phyloP scores from a whole-genome alignment of 2,329 filamentous ascomycete genomes.

The Clonostachys chloroleuca region DNA sequence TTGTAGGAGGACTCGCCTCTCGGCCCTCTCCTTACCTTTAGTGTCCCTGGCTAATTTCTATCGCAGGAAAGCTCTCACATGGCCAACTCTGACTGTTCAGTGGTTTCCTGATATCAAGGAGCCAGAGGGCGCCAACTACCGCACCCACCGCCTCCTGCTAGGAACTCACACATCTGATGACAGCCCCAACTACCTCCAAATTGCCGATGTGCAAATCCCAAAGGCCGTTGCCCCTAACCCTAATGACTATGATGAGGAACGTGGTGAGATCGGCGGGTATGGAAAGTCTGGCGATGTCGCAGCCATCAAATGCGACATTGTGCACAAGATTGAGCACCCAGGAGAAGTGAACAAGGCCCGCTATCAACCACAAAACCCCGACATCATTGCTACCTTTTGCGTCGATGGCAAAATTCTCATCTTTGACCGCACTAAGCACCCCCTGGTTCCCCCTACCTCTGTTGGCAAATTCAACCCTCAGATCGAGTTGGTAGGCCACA shows the following conservation, averaged over 20 bases:
- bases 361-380: constrained; percentile 95
- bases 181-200: constrained; percentile 86
- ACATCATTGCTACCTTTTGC: constrained; percentile 91
- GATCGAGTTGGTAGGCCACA: constrained; percentile 81
- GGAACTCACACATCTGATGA: constrained; percentile 91
- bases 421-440: constrained; percentile 95
- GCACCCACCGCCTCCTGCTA: constrained; percentile 82
- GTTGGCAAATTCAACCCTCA: constrained; percentile 70
- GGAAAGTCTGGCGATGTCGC: constrained; percentile 68
- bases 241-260: constrained; percentile 85
- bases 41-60: constrained; percentile 5
- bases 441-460: constrained; percentile 58
- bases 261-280: constrained; percentile 91
- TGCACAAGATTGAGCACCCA: constrained; percentile 94
- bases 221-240: constrained; percentile 71
- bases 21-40: neutral
- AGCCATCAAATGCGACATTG: constrained; percentile 81
- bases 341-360: constrained; percentile 98
- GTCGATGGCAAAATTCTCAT: constrained; percentile 84
- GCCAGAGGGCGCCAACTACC: constrained; percentile 81
- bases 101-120: constrained; percentile 96
- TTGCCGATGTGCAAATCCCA: constrained; percentile 90
- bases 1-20: constrained; percentile 2
- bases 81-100: constrained; percentile 95
- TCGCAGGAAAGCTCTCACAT: constrained; percentile 80